These are phyloP conservation scores for Tetrapisispora phaffii DNA, from an alignment of 805 yeast genomes.

Conservation along the genomic window DNA sequence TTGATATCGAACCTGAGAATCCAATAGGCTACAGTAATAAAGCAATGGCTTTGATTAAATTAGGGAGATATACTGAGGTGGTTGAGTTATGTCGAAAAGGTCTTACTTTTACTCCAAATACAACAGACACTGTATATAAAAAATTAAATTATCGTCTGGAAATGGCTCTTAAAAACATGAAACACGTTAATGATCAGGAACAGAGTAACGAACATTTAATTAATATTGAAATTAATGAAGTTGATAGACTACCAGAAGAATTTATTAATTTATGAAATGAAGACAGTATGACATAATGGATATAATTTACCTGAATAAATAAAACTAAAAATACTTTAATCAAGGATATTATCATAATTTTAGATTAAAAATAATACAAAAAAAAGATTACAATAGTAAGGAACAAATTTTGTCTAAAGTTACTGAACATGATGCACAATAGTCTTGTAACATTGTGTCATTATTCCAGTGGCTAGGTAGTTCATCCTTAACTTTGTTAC, in stretches of 20 bases:
- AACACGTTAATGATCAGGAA: background rate
- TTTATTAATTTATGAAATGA: background rate
- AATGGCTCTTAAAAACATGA: constrained; percentile 19
- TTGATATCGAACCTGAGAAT: constrained; percentile 37
- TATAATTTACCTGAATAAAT: background rate
- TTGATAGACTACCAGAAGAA: constrained; percentile 34
- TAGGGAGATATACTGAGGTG: constrained; percentile 41
- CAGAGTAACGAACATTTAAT: constrained; percentile 1
- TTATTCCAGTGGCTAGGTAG: constrained; percentile 20
- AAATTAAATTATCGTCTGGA: constrained; percentile 49
- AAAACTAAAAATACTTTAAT: too few species aligned
- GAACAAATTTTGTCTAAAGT: constrained; percentile 22
- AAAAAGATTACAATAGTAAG: constrained; percentile 5
- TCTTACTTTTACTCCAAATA: constrained; percentile 19
- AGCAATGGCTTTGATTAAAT: constrained; percentile 53
- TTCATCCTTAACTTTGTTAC: constrained; percentile 35
- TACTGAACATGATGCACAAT: constrained; percentile 28
- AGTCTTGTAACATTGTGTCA: constrained; percentile 20
- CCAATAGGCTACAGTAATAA: constrained; percentile 57
- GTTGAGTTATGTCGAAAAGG: constrained; percentile 43
- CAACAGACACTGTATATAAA: constrained; percentile 29
- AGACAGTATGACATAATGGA: background rate
- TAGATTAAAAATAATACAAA: constrained; percentile 13
- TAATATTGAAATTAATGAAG: constrained; percentile 32
- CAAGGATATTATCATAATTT: background rate